Evolutionary conservation across 768 basidiomycete genomes (phyloP), one percentile per base, ranked within the genome.

Genomic region (Suillus subaureus): DNA sequence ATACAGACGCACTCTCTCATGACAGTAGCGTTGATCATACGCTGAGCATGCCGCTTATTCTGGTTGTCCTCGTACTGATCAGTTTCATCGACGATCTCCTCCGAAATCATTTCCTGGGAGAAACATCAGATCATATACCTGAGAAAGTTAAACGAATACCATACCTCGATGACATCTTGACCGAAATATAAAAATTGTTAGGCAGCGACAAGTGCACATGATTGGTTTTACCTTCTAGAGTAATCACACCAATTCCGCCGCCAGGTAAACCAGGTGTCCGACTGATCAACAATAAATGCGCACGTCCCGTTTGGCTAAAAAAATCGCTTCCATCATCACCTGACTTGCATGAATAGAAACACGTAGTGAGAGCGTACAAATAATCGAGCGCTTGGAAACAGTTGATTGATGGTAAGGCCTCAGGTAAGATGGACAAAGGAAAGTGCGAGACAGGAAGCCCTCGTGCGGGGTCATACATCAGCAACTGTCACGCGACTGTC

Each of bases 311-410:
- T 83, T 97, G 97, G 79, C 91, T 93, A 61, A 13, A n/a, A 12
- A 45, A 58, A 40, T 33, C 35, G 55, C 62, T 40, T 43, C 45
- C 40, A n/a, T 21, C 5, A 7, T 55, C 54, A 35, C 54, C 3
- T 35, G 33, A 13, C 13, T 67, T 15, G n/a, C 33, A 55, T 33
- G 21, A 8, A 15, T 28, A 43, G 40, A 26, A 26, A 39, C 8
- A 70, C 7, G 54, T 11, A 15, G 16, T 0, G 11, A 35, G 49
- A 9, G 72, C 85, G 40, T 72, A 93, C 92, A 93, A 96, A 73
- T 96, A 97, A 73, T 97, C 95, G 54, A 98, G 78, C 0, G 95
- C 95, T 74, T 98, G 94, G 81, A 97, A 94, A 71, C 93, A 97
- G 72, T 94, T 96, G 73, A 97, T 96, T 9, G 86, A 84, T 0